Conservation (phyloP, 345 rosid species). For the Aquilaria sinensis region DNA sequence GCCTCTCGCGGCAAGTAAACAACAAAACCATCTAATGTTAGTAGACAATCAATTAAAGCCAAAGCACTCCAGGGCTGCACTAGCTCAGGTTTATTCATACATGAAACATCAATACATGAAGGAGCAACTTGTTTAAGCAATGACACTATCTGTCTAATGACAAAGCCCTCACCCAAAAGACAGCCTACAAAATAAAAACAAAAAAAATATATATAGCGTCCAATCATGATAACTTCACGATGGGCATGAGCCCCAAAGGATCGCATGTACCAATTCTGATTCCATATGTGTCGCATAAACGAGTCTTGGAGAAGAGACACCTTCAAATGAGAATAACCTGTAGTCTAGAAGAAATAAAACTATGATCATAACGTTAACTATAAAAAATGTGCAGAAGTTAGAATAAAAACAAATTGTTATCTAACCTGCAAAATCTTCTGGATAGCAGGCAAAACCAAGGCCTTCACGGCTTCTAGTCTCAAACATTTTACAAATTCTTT, state of each 20-base stretch:
- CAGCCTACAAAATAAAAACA: slow-evolving; percentile 55
- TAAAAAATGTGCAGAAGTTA: slow-evolving; percentile 7
- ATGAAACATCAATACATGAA: slow-evolving; percentile 55
- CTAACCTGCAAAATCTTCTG: slow-evolving; percentile 90
- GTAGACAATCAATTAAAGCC: slow-evolving; percentile 71
- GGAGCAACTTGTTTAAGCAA: slow-evolving; percentile 67
- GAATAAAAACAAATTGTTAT: slow-evolving; percentile 21
- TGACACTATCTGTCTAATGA: slow-evolving; percentile 79
- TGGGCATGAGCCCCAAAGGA: slow-evolving; percentile 17
- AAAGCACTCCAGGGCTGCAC: slow-evolving; percentile 79
- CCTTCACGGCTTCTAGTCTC: slow-evolving; percentile 60
- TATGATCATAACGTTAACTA: slow-evolving; percentile 17
- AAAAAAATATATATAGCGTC: slow-evolving; percentile 13
- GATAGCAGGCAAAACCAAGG: slow-evolving; percentile 62
- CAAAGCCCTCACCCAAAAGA: slow-evolving; percentile 65
- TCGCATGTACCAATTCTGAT: slow-evolving; percentile 78
- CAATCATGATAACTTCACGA: slow-evolving; percentile 15
- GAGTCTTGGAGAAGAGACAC: slow-evolving; percentile 93
- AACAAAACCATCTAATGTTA: slow-evolving; percentile 70
- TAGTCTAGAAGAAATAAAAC: slow-evolving; percentile 45
- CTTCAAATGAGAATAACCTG: slow-evolving; percentile 90
- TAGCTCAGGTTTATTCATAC: slow-evolving; percentile 72
- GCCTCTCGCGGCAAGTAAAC: slow-evolving; percentile 60
- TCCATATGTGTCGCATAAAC: slow-evolving; percentile 83
- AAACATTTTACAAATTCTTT: slow-evolving; percentile 69